Base-by-base conservation (phyloP, 306 rosid genomes). In the Dalbergia cultrata region DNA sequence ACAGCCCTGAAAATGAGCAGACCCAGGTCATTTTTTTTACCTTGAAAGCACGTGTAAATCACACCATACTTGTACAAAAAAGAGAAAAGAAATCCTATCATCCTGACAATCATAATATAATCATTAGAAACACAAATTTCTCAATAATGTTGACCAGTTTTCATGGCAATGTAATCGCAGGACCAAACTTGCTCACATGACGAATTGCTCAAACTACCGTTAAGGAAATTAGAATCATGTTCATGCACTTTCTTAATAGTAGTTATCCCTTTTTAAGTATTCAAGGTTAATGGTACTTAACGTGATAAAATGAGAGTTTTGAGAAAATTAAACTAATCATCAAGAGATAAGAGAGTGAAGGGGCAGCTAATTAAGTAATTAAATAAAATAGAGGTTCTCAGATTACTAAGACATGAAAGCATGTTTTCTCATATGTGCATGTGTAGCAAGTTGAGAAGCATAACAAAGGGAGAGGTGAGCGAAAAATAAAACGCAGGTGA, bases 1-100 rank as follows among this genome's bases (percentile, higher is more conserved):
- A 72, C 99, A 95, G 9, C 99, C 99, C 99, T 95, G 86, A 78
- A 81, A 85, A 41, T 14, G 17, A 39, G 19, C 43, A 41, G 21
- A 53, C 67, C 81, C 13, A 69, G 21, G 16, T 45, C 53, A 52
- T 56, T 70, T 56, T 56, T 22, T 0, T 22, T 22, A 22, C 26
- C 26, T 22, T 22, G 26, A 22, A 22, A 22, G 1, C 26, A 22
- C 26, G 26, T 22, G 26, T 1, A 22, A 22, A 22, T 22, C 26
- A 22, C 26, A 22, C 26, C 26, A 22, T 0, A 22, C 1, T 22
- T 22, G 26, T 1, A 22, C 1, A 22, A 22, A 22, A 22, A 22
- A 1, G n/a, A 22, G 1, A 22, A 22, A 22, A 22, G 26, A 22
- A 22, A 22, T 22, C 0, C 26, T 22, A 22, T 1, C 26, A 22